Conservation (phyloP, 2,329 filamentous ascomycete genomes). For the Colletotrichum sp. region DNA sequence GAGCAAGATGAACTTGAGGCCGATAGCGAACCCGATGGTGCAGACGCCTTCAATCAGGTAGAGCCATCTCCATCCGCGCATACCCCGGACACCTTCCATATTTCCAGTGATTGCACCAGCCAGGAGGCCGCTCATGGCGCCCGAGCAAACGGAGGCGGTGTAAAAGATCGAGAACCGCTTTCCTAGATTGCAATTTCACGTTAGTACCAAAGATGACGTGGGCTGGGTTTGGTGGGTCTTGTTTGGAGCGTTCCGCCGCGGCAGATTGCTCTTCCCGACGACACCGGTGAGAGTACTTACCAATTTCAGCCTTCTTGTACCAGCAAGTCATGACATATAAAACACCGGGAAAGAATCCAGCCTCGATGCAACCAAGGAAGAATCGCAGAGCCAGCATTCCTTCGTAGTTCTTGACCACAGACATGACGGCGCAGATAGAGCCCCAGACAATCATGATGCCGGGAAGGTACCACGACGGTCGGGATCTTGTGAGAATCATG, state of each 20-base stretch:
- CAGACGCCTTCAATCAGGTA: conserved; percentile 43
- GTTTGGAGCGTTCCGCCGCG: not conserved
- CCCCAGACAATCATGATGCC: conserved; percentile 61
- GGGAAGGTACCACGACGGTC: conserved; percentile 53
- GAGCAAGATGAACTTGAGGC: conserved; percentile 49
- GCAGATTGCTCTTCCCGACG: not conserved
- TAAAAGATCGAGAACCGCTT: conserved; percentile 59
- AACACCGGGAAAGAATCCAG: conserved; percentile 51
- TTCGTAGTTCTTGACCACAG: conserved; percentile 45
- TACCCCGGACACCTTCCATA: conserved; percentile 46
- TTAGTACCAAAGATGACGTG: not conserved
- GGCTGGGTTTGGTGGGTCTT: not conserved
- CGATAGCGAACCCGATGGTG: conserved; percentile 42
- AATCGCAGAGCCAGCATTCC: conserved; percentile 51
- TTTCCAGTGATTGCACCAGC: conserved; percentile 49
- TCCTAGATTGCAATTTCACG: conserved; percentile 28
- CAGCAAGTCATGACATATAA: conserved; percentile 54
- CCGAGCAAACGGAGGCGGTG: conserved; percentile 55
- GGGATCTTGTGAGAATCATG: conserved; percentile 51
- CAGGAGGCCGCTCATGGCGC: conserved; percentile 52
- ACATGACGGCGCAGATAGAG: conserved; percentile 51
- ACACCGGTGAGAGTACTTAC: not conserved
- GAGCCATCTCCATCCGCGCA: conserved; percentile 53
- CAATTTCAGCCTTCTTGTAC: conserved; percentile 53
- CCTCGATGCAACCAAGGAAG: conserved; percentile 13